Evolutionary conservation across 495 filamentous ascomycete genomes (phyloP), one percentile per base, ranked within the genome.

Genomic region (Durotheca rogersii): DNA sequence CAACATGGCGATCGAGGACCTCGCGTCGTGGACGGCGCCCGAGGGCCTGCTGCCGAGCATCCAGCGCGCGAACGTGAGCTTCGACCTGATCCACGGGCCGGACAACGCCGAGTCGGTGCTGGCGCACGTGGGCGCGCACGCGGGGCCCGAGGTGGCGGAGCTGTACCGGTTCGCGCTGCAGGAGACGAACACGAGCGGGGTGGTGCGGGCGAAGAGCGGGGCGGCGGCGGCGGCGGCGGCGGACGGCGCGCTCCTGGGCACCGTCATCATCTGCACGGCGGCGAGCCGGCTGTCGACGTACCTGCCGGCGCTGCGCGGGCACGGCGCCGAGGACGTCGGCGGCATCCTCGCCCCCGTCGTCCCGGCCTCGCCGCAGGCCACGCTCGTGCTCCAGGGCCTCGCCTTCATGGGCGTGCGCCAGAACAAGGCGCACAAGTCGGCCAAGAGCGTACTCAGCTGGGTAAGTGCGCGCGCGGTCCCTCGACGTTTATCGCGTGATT

Each of bases 331-430:
- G 43, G 65, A 78, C 10, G 61, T 73, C n/a, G 89, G 87, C 12
- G 90, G 88, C 16, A 88, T 95, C 41, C 84, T 91, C 5, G 88
- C 86, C 6, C 89, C 88, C 0, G 79, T 93, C 3, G 86, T 92
- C 30, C 83, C 85, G 17, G 79, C 77, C 11, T 79, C 82, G 1
- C 80, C 82, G 7, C 85, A 90, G 57, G 83, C 84, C 9, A 83
- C 76, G 0, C 67, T 93, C 25, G 72, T 77, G 33, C 70, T 95
- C 57, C 89, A 95, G 69, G 89, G 88, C 0, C 69, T 95, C 50
- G 85, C 90, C 7, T 67, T 94, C 44, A 75, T 94, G 62, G 90
- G 86, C 2, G 84, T 94, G 60, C 80, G 84, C 51, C 88, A 93
- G 72, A 85, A 88, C 62, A 91, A 90, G 59, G 80, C 81, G 56